phyloP scores from a whole-genome alignment of 2,329 filamentous ascomycete species.

The Botryotinia narcissicola region DNA sequence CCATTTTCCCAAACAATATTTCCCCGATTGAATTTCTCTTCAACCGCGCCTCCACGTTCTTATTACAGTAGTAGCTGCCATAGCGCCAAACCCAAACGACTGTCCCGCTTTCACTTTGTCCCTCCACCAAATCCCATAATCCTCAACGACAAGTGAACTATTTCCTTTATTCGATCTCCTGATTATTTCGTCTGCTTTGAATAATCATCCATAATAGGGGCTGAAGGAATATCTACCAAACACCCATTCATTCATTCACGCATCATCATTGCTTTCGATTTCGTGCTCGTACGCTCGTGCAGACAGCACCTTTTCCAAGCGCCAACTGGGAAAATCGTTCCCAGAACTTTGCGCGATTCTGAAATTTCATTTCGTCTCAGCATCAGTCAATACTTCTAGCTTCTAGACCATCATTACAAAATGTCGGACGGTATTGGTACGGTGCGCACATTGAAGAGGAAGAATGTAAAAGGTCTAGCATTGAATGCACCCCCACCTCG shows the following conservation, averaged over 20 bases:
- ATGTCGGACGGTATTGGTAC: constrained; percentile 61
- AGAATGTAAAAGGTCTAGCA: constrained; percentile 96
- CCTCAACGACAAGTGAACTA: constrained; percentile 16
- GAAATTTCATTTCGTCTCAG: constrained; percentile 2
- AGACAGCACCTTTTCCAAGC: constrained; percentile 14
- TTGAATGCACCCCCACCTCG: constrained; percentile 77
- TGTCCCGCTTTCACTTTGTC: constrained; percentile 23
- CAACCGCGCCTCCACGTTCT: constrained; percentile 14
- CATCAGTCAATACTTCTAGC: background rate
- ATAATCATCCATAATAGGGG: background rate
- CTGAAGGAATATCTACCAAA: background rate
- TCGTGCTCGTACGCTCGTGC: constrained; percentile 3
- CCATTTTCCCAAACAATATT: constrained; percentile 1
- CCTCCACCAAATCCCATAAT: constrained; percentile 20
- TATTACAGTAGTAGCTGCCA: constrained; percentile 2
- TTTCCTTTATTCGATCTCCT: constrained; percentile 1
- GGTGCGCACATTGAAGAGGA: constrained; percentile 89
- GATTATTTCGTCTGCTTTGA: background rate
- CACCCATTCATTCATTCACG: background rate
- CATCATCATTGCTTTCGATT: background rate
- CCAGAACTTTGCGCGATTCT: constrained; percentile 17
- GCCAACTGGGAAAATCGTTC: constrained; percentile 12
- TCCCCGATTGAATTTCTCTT: constrained; percentile 7
- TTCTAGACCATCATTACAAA: constrained; percentile 23
- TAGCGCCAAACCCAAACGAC: constrained; percentile 21